A percentile compares a stretch with the other conserved stretches of the same genome.
Evolutionary conservation across 2,329 filamentous ascomycete genomes (phyloP).

Genomic region (Ambrosiella beaveri): DNA sequence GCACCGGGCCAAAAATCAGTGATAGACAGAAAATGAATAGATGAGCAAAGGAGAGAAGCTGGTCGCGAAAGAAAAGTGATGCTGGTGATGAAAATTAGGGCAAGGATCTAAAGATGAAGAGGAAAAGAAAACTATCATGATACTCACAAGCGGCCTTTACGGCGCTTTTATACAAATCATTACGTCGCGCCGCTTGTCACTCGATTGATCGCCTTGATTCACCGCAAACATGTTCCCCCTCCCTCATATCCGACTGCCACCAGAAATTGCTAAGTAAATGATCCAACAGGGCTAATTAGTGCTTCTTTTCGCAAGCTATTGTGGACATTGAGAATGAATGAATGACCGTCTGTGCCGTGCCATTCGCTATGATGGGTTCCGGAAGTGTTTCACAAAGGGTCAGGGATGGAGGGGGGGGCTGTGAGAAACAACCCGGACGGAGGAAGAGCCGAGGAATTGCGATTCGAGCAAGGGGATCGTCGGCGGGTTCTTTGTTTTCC

Average conservation of each 20-base stretch:
- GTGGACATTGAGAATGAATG: too few relatives aligned
- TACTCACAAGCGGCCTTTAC: background rate
- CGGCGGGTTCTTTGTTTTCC: too few relatives aligned
- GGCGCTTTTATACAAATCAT: background rate
- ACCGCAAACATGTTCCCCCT: background rate
- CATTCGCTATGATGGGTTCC: background rate
- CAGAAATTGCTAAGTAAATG: too few relatives aligned
- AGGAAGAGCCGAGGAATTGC: background rate
- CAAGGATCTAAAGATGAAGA: conserved; percentile 1
- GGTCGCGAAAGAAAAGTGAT: conserved; percentile 2
- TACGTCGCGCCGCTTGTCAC: background rate
- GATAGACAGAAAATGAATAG: background rate
- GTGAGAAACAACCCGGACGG: background rate
- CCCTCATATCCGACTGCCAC: background rate
- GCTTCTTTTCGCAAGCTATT: too few relatives aligned
- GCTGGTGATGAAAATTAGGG: background rate
- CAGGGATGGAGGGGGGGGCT: background rate
- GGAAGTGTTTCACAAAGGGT: background rate
- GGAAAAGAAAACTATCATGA: background rate
- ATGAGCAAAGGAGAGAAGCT: conserved; percentile 1
- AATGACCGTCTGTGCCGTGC: background rate
- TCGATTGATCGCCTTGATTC: background rate
- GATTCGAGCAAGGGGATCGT: background rate
- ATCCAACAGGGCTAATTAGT: too few relatives aligned
- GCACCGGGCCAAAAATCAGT: background rate